phyloP scores from a whole-genome alignment of 2,329 filamentous ascomycete genomes.

The Beauveria pseudobassiana region DNA sequence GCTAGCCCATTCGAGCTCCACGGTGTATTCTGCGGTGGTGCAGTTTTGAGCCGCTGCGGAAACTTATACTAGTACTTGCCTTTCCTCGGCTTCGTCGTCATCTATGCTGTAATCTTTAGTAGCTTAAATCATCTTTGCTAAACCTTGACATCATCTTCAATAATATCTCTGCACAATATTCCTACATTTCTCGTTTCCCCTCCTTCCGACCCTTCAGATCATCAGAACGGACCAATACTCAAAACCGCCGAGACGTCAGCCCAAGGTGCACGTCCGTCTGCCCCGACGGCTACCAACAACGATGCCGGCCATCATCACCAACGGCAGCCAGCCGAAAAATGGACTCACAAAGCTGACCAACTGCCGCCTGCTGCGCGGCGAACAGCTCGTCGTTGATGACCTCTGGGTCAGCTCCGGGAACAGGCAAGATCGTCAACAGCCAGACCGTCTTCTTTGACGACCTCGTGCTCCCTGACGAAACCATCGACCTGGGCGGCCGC shows the following conservation, averaged over 20 bases:
- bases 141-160: background rate
- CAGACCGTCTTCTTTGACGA: constrained; percentile 62
- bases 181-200: too few species aligned
- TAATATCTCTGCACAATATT: background rate
- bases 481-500: constrained; percentile 72
- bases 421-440: constrained; percentile 73
- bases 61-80: constrained; percentile 9
- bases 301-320: constrained; percentile 42
- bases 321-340: constrained; percentile 27
- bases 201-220: background rate
- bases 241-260: too few species aligned
- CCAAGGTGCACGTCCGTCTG: too few species aligned
- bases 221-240: background rate
- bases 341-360: constrained; percentile 84
- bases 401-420: constrained; percentile 82
- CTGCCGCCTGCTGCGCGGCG: constrained; percentile 66
- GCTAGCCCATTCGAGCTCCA: background rate
- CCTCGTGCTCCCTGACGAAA: constrained; percentile 60
- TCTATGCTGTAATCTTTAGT: background rate
- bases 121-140: background rate
- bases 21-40: background rate
- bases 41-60: constrained; percentile 6
- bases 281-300: constrained; percentile 17
- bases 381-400: constrained; percentile 64
- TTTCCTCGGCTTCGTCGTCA: background rate